phyloP scores from a whole-genome alignment of 2,329 filamentous ascomycete genomes.

The Fusarium albosuccineum region DNA sequence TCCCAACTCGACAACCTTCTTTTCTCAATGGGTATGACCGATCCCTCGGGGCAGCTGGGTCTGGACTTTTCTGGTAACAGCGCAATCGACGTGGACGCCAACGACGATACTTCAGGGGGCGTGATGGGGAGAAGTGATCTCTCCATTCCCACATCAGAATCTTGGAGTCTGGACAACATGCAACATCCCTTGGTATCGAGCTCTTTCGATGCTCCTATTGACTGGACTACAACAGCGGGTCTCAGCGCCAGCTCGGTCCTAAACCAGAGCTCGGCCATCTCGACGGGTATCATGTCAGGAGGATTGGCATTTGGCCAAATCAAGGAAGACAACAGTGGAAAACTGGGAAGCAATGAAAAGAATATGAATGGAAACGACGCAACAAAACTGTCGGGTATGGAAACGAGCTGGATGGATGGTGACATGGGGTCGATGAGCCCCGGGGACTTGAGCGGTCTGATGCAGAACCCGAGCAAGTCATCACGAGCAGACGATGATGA shows the following conservation, averaged over 20 bases:
- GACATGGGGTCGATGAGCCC: slow-evolving; percentile 42
- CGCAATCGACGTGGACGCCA: slow-evolving; percentile 46
- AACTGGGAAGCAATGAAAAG: neutral
- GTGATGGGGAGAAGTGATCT: slow-evolving; percentile 39
- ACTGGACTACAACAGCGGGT: slow-evolving; percentile 48
- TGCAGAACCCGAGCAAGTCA: slow-evolving; percentile 48
- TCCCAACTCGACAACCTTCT: slow-evolving; percentile 44
- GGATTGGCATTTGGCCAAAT: slow-evolving; percentile 22
- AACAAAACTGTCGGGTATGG: slow-evolving; percentile 16
- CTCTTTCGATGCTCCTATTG: slow-evolving; percentile 44
- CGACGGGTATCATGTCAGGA: slow-evolving; percentile 44
- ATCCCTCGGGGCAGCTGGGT: slow-evolving; percentile 41
- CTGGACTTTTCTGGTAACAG: slow-evolving; percentile 48
- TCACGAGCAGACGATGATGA: slow-evolving; percentile 31
- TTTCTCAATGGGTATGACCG: slow-evolving; percentile 44
- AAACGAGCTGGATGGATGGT: slow-evolving; percentile 29
- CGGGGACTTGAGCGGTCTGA: slow-evolving; percentile 50
- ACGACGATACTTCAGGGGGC: slow-evolving; percentile 25
- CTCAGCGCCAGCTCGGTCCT: slow-evolving; percentile 49
- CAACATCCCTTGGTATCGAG: slow-evolving; percentile 31
- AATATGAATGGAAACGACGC: neutral
- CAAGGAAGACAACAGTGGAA: slow-evolving; percentile 21
- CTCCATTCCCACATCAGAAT: slow-evolving; percentile 41
- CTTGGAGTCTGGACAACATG: slow-evolving; percentile 47
- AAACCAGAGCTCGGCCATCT: slow-evolving; percentile 43